Evolutionary conservation across 306 rosid genomes (phyloP).

Genomic region (Castanea sativa): DNA sequence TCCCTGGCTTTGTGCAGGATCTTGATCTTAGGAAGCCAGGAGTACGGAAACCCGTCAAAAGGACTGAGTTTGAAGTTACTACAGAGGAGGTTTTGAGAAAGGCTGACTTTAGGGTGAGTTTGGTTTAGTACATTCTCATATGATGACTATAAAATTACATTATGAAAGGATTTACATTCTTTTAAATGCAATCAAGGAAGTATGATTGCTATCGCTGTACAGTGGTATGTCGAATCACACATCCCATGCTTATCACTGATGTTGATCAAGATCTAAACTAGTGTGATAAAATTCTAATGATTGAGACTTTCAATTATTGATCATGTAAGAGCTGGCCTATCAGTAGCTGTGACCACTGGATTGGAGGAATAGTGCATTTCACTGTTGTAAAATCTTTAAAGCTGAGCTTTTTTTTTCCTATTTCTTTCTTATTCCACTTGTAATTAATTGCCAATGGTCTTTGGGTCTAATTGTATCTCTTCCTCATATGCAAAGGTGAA

Average conservation of each 20-base stretch:
- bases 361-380: neutral
- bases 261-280: neutral
- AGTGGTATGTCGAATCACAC: neutral
- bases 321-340: neutral
- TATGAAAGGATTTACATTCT: neutral
- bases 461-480: too few relatives aligned
- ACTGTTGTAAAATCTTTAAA: neutral
- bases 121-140: neutral
- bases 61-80: constrained; percentile 32
- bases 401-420: neutral
- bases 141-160: neutral
- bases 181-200: neutral
- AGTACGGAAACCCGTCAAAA: constrained; percentile 21
- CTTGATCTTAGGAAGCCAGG: constrained; percentile 47
- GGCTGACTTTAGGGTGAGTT: constrained; percentile 63
- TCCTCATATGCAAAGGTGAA: too few relatives aligned
- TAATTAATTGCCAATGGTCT: neutral
- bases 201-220: neutral
- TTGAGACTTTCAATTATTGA: neutral
- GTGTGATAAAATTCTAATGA: neutral
- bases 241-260: neutral
- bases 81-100: constrained; percentile 46
- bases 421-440: neutral
- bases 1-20: constrained; percentile 32
- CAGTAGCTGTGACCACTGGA: neutral